Evolutionary conservation across 1,139 yeast genomes (phyloP).

Genomic region (Blastobotrys illinoisensis): DNA sequence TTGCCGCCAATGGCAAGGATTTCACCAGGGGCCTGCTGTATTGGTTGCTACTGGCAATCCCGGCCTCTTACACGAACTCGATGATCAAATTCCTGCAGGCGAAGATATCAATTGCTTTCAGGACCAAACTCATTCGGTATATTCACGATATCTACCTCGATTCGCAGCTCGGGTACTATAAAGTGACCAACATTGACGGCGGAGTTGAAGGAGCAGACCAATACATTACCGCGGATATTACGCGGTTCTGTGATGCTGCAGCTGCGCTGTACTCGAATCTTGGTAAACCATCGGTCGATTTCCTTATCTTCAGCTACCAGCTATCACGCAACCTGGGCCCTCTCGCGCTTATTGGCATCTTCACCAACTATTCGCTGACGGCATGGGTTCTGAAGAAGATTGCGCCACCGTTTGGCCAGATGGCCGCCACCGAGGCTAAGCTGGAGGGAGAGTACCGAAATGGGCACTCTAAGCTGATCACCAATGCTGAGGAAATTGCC

Average conservation of each 20-base stretch:
- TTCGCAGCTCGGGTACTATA: slow-evolving; percentile 75
- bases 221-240: slow-evolving; percentile 80
- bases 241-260: slow-evolving; percentile 75
- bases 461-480: slow-evolving; percentile 77
- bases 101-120: slow-evolving; percentile 72
- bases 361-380: slow-evolving; percentile 72
- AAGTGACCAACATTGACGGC: slow-evolving; percentile 43
- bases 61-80: slow-evolving; percentile 89
- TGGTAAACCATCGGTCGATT: slow-evolving; percentile 88
- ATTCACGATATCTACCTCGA: slow-evolving; percentile 88
- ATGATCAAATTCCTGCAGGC: slow-evolving; percentile 79
- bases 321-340: slow-evolving; percentile 81
- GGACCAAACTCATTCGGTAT: slow-evolving; percentile 79
- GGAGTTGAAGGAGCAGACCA: slow-evolving; percentile 53
- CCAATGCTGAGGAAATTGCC: slow-evolving; percentile 90
- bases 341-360: slow-evolving; percentile 75
- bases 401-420: slow-evolving; percentile 82
- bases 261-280: slow-evolving; percentile 80
- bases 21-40: slow-evolving; percentile 72
- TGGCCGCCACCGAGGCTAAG: slow-evolving; percentile 62
- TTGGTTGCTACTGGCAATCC: slow-evolving; percentile 88
- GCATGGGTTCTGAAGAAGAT: slow-evolving; percentile 67
- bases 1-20: slow-evolving; percentile 72
- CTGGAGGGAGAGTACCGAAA: slow-evolving; percentile 88
- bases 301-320: slow-evolving; percentile 81